Evolutionary conservation across 1,139 yeast species (phyloP), one percentile per base, ranked within the genome.

Genomic region (Scheffersomyces segobiensis): DNA sequence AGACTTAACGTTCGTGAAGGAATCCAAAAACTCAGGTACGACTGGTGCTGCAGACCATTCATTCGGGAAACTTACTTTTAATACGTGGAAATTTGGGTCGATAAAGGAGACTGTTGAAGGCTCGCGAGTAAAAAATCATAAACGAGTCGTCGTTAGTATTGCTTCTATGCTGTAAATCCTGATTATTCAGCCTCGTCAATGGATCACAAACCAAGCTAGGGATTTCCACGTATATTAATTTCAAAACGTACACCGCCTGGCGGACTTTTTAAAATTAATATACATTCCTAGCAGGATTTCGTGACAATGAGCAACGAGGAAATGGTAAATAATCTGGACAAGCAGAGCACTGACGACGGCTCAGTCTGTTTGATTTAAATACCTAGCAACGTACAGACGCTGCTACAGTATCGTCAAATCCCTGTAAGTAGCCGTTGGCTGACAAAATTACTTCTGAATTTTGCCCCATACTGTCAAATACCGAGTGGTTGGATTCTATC

Each of bases 371-470:
- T 39, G 50, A 56, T 42, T 47, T 46, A 18, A 50, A 21, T 46
- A 49, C 48, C 50, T 49, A 54, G 52, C 52, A 52, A 32, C 52
- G 52, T 22, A 59, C 52, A 17, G 56, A 53, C 55, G 50, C 51
- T 52, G 53, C 56, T 54, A 49, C 56, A 62, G 55, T 61, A 57
- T 56, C 24, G 24, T 48, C 50, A 48, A 20, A 48, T 48, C 50
- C 26, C 50, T 48, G 26, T 48, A 21, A 48, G 50, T 48, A 48
- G 7, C 50, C 50, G 18, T 61, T 63, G 53, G 69, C 67, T 58
- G 66, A 71, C 80, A 79, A 80, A 80, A 79, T 78, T 73, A 71
- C 83, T 79, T 78, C 84, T 74, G 83, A 78, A 80, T 78, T 79
- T 79, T 79, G 83, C 83, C 77, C 83, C 81, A 78, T 70, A 56